Base-by-base conservation (phyloP, 148 eudicot genomes). In the Tetragonia tetragonoides region DNA sequence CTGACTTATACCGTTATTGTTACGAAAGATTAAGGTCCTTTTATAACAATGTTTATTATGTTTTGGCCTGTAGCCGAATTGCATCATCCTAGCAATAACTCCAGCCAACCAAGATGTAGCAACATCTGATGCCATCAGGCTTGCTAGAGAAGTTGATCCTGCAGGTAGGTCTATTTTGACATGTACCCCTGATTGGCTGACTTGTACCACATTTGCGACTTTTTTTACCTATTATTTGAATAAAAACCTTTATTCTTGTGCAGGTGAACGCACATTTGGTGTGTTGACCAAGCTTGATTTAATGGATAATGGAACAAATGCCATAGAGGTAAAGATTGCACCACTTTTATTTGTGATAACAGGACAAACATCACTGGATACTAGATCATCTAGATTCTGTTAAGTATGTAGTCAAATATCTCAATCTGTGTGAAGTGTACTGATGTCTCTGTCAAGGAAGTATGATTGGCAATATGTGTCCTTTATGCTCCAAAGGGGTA, bases 101-200 rank as follows among this genome's bases (percentile, higher is more conserved):
- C 96, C 98, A 18, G 98, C 98, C 51, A 93, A 93, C 71, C 98
- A 93, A 85, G 98, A 93, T 81, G 74, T 93, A 42, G 98, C 98
- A 15, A 93, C 98, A 60, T 91, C 98, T 75, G 98, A 93, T 81
- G 98, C 98, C 56, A 93, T 93, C 73, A 91, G 89, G 79, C 89
- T 93, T 82, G 87, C 97, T 51, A 86, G 89, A 79, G 93, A 93
- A 83, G 98, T 93, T 40, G 98, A 93, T 70, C 97, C 96, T 3
- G 39, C 87, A 70, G 98, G 98, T 91, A 71, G 41, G 54, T 37
- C 40, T 4, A 24, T 72, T 67, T 67, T 7, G 47, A 18, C 49
- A 41, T 67, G 42, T 39, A 68, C 71, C 15, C 9, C 53, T 67
- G 49, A 40, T 68, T 68, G 23, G 71, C 28, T 68, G 71, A 42